A percentile compares a stretch with the other conserved stretches of the same genome.
phyloP scores from a whole-genome alignment of 176 grass and related monocot species.

The Bromus sterilis region DNA sequence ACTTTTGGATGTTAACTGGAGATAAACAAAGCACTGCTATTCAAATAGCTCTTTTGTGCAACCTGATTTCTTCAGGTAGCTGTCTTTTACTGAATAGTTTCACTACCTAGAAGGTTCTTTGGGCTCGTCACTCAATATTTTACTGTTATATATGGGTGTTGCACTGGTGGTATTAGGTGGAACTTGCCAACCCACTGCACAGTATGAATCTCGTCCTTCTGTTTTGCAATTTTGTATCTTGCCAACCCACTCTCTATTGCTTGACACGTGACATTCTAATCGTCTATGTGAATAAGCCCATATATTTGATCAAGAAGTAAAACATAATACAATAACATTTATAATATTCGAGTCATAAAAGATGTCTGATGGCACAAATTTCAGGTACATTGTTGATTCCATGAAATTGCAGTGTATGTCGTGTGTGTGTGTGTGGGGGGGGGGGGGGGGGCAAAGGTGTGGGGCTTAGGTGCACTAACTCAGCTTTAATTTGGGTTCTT shows the following conservation, averaged over 20 bases:
- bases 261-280: background rate
- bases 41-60: constrained; percentile 92
- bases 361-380: background rate
- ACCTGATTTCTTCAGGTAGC: constrained; percentile 94
- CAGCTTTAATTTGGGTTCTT: background rate
- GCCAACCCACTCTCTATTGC: background rate
- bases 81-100: background rate
- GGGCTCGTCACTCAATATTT: background rate
- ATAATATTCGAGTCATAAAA: constrained; percentile 8
- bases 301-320: background rate
- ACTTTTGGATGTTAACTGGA: constrained; percentile 98
- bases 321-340: background rate
- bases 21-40: constrained; percentile 98
- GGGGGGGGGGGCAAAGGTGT: background rate
- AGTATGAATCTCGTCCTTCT: background rate
- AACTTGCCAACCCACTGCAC: background rate
- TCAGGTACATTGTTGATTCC: background rate
- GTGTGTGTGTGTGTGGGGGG: background rate
- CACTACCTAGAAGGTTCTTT: background rate
- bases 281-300: background rate
- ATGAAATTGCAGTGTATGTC: background rate
- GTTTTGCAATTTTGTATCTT: background rate
- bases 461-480: background rate
- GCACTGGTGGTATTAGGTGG: background rate
- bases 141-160: background rate